A percentile compares a stretch with the other conserved stretches of the same genome.
These are phyloP conservation scores for Haberlea rhodopensis DNA, from an alignment of 257 asterid species.

Conservation along the genomic window DNA sequence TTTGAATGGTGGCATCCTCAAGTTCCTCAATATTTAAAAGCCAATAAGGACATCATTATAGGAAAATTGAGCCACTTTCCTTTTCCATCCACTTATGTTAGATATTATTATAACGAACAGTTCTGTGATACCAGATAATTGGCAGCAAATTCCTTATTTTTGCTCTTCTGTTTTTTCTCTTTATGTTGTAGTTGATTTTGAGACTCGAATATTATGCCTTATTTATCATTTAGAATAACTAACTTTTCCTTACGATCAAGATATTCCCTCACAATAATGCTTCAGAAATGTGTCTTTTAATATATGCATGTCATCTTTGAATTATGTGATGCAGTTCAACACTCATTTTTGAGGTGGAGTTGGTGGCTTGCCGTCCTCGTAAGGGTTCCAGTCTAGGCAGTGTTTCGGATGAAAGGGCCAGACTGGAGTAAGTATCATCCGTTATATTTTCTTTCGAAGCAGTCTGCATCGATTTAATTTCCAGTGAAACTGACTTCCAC, in stretches of 20 bases:
- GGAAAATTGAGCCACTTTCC: background rate
- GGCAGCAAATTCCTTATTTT: background rate
- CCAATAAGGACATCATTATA: background rate
- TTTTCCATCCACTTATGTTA: background rate
- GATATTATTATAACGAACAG: background rate
- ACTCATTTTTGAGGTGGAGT: conserved; percentile 90
- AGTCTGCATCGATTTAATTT: background rate
- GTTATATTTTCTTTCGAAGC: background rate
- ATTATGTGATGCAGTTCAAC: conserved; percentile 59
- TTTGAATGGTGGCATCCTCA: background rate
- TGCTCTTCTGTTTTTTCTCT: background rate
- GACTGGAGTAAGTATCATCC: conserved; percentile 74
- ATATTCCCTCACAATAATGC: background rate
- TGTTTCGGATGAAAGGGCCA: conserved; percentile 82
- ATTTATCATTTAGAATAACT: background rate
- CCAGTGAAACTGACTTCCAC: background rate
- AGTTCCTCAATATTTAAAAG: too few relatives aligned
- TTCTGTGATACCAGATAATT: background rate
- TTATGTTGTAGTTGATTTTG: background rate
- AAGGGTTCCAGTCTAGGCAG: conserved; percentile 88
- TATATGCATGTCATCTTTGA: conserved; percentile 12
- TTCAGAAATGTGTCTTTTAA: background rate
- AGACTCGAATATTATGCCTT: background rate
- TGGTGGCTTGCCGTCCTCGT: conserved; percentile 92
- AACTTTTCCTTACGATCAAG: background rate